Evolutionary conservation across 2,329 filamentous ascomycete genomes (phyloP).

Genomic region (Aureobasidium lini): DNA sequence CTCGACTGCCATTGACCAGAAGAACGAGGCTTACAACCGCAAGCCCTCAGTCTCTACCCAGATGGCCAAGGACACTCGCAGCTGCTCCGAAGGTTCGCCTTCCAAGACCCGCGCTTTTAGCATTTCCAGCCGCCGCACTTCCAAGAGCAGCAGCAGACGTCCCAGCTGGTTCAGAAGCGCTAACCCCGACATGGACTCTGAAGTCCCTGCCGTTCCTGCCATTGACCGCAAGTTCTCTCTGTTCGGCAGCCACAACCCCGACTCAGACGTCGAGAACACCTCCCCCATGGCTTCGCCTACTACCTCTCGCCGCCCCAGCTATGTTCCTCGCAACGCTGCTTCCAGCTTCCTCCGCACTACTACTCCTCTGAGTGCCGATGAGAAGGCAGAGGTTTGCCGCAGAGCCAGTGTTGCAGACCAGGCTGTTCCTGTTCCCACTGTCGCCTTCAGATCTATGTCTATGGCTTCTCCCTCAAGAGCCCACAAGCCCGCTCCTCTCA

Average conservation of each 20-base stretch:
- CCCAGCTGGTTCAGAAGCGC: conserved; percentile 10
- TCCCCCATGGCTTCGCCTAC: conserved; percentile 9
- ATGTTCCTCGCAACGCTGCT: conserved; percentile 13
- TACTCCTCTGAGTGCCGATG: conserved; percentile 9
- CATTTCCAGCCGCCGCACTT: conserved; percentile 10
- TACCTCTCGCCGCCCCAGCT: conserved; percentile 11
- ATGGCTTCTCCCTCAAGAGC: neutral
- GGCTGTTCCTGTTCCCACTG: neutral
- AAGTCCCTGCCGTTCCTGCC: conserved; percentile 8
- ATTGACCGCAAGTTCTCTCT: conserved; percentile 13
- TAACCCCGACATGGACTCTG: conserved; percentile 11
- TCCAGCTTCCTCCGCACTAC: conserved; percentile 12
- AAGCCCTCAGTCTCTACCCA: neutral
- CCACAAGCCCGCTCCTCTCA: conserved; percentile 11
- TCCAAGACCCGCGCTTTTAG: conserved; percentile 6
- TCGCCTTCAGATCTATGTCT: neutral
- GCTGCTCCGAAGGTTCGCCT: neutral
- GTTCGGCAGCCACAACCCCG: conserved; percentile 12
- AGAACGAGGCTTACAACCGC: neutral
- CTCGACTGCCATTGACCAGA: conserved; percentile 4
- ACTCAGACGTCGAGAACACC: neutral
- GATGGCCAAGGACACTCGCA: neutral
- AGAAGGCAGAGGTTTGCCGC: conserved; percentile 9
- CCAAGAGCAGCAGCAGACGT: neutral
- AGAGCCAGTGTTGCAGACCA: neutral